A percentile compares a stretch with the other conserved stretches of the same genome.
These are phyloP conservation scores for Boletales sp. DNA, from an alignment of 768 basidiomycete species.

Conservation along the genomic window DNA sequence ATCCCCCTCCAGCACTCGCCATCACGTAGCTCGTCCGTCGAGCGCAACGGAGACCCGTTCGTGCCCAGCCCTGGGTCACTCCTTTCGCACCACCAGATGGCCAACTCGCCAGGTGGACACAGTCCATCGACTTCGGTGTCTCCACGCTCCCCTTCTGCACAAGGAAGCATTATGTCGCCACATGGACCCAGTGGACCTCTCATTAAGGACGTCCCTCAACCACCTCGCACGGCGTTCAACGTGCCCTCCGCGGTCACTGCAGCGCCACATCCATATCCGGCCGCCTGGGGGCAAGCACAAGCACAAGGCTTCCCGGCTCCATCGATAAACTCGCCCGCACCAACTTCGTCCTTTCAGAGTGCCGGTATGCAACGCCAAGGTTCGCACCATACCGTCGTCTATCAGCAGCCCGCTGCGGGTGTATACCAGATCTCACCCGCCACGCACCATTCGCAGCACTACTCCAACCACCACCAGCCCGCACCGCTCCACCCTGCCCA, in stretches of 20 bases:
- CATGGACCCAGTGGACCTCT: conserved; percentile 10
- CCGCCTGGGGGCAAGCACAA: conserved; percentile 9
- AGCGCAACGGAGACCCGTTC: conserved; percentile 15
- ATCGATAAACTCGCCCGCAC: conserved; percentile 1
- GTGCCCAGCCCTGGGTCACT: conserved; percentile 6
- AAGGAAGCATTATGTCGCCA: conserved; percentile 13
- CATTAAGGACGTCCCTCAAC: conserved; percentile 17
- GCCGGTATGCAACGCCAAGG: conserved; percentile 16
- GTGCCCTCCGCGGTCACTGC: conserved; percentile 5
- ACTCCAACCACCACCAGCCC: conserved; percentile 8
- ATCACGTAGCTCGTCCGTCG: conserved; percentile 23
- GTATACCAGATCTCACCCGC: conserved; percentile 11
- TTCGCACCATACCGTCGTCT: conserved; percentile 7
- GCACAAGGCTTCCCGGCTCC: conserved; percentile 1
- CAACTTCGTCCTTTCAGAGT: conserved; percentile 5
- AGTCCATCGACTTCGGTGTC: conserved; percentile 15
- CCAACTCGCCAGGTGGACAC: conserved; percentile 2
- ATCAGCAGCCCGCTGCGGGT: conserved; percentile 6
- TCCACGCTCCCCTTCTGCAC: conserved; percentile 17
- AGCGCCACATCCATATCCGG: conserved; percentile 14
- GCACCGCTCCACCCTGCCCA: conserved; percentile 17
- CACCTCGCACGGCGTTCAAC: conserved; percentile 15
- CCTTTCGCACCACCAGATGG: conserved; percentile 5
- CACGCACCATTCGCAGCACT: conserved; percentile 11
- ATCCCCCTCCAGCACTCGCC: conserved; percentile 3